phyloP scores from a whole-genome alignment of 164 flowering plant genomes.

The Warburgia ugandensis region DNA sequence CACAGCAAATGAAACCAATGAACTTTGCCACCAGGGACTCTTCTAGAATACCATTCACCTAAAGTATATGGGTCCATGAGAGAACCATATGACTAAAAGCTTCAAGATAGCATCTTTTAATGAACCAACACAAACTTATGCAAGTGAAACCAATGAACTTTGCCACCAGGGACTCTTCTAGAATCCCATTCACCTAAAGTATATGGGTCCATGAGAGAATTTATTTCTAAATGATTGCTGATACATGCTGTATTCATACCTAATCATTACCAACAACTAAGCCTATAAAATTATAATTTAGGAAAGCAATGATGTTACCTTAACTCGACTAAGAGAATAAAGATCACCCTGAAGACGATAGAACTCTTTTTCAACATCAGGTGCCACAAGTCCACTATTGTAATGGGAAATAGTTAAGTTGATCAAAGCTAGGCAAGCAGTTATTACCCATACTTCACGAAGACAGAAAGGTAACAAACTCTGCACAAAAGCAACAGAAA shows the following conservation, averaged over 20 bases:
- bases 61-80: no score
- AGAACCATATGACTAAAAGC: no score
- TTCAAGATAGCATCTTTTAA: no score
- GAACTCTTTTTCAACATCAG: constrained; percentile 88
- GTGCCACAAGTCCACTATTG: constrained; percentile 49
- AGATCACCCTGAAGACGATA: constrained; percentile 86
- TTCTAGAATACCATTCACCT: no score
- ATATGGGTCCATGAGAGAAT: no score
- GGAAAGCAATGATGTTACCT: constrained; percentile 39
- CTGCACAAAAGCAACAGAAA: constrained; percentile 30
- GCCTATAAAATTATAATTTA: no score
- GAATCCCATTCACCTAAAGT: no score
- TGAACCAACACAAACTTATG: no score
- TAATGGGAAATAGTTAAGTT: constrained; percentile 53
- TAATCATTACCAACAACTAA: neutral
- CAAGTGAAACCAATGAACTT: neutral
- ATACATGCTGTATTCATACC: no score
- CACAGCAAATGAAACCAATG: neutral
- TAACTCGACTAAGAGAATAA: constrained; percentile 76
- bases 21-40: neutral
- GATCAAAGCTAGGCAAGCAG: constrained; percentile 78
- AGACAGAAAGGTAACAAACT: constrained; percentile 70
- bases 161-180: no score
- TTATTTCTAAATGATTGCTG: no score
- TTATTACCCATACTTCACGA: constrained; percentile 95